Conservation (phyloP, 768 basidiomycete genomes). For the Tricholoma sp. region DNA sequence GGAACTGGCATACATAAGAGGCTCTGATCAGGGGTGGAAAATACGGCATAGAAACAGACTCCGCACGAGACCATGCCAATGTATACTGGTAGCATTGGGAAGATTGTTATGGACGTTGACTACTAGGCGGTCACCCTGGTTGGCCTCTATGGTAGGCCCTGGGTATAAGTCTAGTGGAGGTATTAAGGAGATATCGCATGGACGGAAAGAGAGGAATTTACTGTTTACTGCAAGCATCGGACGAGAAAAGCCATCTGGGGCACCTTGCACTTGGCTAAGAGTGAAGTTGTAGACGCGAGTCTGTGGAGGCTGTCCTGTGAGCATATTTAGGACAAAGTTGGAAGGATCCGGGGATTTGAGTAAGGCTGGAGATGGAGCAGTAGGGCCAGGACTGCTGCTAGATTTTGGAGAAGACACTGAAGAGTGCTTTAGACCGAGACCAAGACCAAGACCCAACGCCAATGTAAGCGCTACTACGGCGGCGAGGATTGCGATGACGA, state of each 20-base stretch:
- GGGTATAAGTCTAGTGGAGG: background rate
- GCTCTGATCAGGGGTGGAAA: background rate
- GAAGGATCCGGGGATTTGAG: background rate
- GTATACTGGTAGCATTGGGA: background rate
- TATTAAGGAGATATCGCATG: background rate
- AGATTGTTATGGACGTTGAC: background rate
- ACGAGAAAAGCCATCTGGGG: background rate
- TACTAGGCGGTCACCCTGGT: background rate
- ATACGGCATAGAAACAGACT: background rate
- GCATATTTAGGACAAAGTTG: background rate
- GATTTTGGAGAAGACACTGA: background rate
- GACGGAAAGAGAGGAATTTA: background rate
- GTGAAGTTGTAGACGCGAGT: background rate
- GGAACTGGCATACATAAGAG: background rate
- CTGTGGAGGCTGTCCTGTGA: background rate
- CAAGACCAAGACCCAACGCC: background rate
- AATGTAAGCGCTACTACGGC: background rate
- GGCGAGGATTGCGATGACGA: background rate
- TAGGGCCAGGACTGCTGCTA: background rate
- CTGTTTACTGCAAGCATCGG: background rate
- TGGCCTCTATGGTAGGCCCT: background rate
- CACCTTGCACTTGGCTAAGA: background rate
- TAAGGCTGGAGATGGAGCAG: background rate
- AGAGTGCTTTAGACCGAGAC: background rate
- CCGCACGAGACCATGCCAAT: background rate